Percentiles rank a stretch among this genome's conserved stretches.
These are phyloP conservation scores for Verticillium albo-atrum DNA, from an alignment of 2,329 filamentous ascomycete species.

Conservation along the genomic window DNA sequence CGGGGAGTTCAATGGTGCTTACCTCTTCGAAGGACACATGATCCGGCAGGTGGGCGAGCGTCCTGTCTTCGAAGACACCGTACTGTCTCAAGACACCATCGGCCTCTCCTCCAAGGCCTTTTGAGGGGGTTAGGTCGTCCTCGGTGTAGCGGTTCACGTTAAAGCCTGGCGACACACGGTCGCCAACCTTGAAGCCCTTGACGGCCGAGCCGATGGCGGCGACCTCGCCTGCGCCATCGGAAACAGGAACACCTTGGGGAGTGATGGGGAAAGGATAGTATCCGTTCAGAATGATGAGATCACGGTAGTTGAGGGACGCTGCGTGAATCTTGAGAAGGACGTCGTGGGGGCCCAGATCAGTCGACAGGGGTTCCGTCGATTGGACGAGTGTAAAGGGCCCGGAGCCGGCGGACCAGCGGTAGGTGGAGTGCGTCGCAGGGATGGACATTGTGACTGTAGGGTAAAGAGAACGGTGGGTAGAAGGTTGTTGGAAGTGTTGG, in stretches of 20 bases:
- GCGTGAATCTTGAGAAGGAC: constrained; percentile 26
- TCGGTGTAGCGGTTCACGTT: constrained; percentile 34
- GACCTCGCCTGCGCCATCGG: constrained; percentile 37
- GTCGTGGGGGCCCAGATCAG: constrained; percentile 22
- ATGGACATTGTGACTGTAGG: too few relatives aligned
- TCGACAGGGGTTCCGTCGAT: constrained; percentile 21
- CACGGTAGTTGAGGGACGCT: constrained; percentile 27
- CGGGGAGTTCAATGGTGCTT: background rate
- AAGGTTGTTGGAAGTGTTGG: too few relatives aligned
- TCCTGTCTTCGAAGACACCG: constrained; percentile 32
- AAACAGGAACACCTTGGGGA: constrained; percentile 23
- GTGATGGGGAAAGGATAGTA: constrained; percentile 36
- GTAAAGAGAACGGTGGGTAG: too few relatives aligned
- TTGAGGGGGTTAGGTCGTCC: constrained; percentile 25
- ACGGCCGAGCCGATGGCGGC: constrained; percentile 30
- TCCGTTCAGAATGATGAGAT: constrained; percentile 30
- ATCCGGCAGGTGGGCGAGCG: constrained; percentile 27
- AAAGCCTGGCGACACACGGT: constrained; percentile 30
- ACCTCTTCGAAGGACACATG: constrained; percentile 18
- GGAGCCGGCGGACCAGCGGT: too few relatives aligned
- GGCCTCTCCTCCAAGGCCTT: constrained; percentile 37
- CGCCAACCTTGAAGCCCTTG: constrained; percentile 23
- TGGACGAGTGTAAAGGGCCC: too few relatives aligned
- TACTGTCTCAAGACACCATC: constrained; percentile 36
- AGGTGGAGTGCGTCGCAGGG: too few relatives aligned